Evolutionary conservation across 2,329 filamentous ascomycete species (phyloP), one percentile per base, ranked within the genome.

Genomic region (Amylocarpus encephaloides): DNA sequence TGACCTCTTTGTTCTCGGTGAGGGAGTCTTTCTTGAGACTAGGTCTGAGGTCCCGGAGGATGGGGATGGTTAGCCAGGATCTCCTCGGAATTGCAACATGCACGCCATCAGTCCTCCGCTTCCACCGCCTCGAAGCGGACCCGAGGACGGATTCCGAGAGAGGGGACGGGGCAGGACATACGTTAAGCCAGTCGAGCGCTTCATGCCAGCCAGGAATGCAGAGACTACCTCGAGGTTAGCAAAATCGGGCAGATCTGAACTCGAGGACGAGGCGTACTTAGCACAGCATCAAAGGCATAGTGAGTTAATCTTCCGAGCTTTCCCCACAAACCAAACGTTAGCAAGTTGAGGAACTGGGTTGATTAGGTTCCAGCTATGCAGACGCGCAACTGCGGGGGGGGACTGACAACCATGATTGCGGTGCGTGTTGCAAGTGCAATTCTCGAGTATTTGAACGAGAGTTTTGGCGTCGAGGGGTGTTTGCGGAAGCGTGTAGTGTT

Each of bases 121-220:
- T 7, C 43, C 12, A 5, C 29, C 36, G 18, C 32, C 11, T 7
- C 13, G 12, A 9, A 43, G 13, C 16, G 41, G 9, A 19, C 13
- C 29, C n/a, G 7, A 29, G 34, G 30, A 19, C 2, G 15, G 18
- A 30, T 5, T n/a, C 7, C 12, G 22, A 26, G 22, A 10, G 6
- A 16, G 46, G 26, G 30, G 15, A 36, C 49, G 52, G 55, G 51
- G 54, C 54, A 57, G 39, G 61, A 86, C 88, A 80, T 87, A 98
- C 93, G 91, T 96, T 73, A 98, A 78, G 65, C 93, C 93, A 55
- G 93, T 97, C 58, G 92, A 96, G 62, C 93, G 89, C 75, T 95
- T 94, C 76, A 98, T 91, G 65, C 93, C 93, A 35, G 93, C 93
- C 60, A 98, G 83, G 69, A 97, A 92, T 57, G 93, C 88, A 64